Conservation (phyloP, 1,284 basidiomycete species). For the Mixia osmundae region DNA sequence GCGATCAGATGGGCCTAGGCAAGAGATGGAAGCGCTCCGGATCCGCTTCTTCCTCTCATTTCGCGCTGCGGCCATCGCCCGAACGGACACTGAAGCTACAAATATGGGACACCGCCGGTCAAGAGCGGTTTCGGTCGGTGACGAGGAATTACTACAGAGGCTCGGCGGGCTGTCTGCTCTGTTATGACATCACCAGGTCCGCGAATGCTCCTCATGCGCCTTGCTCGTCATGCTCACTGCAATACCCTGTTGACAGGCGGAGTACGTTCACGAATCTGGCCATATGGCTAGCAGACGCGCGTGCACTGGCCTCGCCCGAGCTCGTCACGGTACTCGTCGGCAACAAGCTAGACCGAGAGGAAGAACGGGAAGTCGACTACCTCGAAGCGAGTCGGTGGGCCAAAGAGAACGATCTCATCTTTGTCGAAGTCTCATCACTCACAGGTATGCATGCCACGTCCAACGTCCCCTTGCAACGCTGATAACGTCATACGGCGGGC, state of each 20-base stretch:
- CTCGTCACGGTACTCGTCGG: slow-evolving; percentile 78
- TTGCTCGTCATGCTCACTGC: too few relatives aligned
- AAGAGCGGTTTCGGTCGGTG: slow-evolving; percentile 89
- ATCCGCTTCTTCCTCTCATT: slow-evolving; percentile 2
- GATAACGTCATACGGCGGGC: too few relatives aligned
- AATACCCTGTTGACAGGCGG: slow-evolving; percentile 15
- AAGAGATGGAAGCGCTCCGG: slow-evolving; percentile 7
- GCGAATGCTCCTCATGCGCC: too few relatives aligned
- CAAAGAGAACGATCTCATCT: slow-evolving; percentile 53
- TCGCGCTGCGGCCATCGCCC: too few relatives aligned
- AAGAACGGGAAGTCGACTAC: slow-evolving; percentile 83
- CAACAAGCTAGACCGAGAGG: slow-evolving; percentile 83
- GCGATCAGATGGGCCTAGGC: too few relatives aligned
- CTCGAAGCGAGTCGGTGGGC: slow-evolving; percentile 85
- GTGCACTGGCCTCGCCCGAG: slow-evolving; percentile 63
- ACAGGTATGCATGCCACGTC: too few relatives aligned
- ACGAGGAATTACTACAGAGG: slow-evolving; percentile 91
- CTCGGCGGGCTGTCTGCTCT: slow-evolving; percentile 55
- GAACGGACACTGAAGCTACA: slow-evolving; percentile 24
- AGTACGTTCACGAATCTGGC: slow-evolving; percentile 19
- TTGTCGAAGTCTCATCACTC: background rate
- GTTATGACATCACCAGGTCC: slow-evolving; percentile 94
- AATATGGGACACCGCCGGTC: slow-evolving; percentile 94
- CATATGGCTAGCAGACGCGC: slow-evolving; percentile 74
- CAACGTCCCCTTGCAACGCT: too few relatives aligned